These are phyloP conservation scores for Boeremia exigua DNA, from an alignment of 2,329 filamentous ascomycete species.

Conservation along the genomic window DNA sequence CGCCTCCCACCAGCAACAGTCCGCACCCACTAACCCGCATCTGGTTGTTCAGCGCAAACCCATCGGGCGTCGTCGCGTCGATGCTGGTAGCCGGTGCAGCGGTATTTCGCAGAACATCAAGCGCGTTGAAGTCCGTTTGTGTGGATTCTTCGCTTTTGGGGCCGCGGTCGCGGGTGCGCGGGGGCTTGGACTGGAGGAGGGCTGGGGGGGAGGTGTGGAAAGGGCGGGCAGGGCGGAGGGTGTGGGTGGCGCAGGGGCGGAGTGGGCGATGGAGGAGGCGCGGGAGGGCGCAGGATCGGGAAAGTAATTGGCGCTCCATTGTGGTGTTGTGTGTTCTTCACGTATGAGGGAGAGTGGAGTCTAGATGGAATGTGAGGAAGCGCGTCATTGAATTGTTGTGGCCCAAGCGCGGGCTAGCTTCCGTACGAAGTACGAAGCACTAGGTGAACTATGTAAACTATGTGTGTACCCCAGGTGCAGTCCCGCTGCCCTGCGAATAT, in stretches of 20 bases:
- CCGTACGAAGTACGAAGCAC: no score
- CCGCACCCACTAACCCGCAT: slow-evolving; percentile 72
- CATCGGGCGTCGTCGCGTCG: slow-evolving; percentile 80
- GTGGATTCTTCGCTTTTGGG: slow-evolving; percentile 67
- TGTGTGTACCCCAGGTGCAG: slow-evolving; percentile 1
- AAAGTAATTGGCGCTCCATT: slow-evolving; percentile 28
- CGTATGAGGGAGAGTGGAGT: not conserved
- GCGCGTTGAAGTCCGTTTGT: slow-evolving; percentile 72
- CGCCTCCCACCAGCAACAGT: slow-evolving; percentile 80
- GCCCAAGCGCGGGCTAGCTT: slow-evolving; percentile 7
- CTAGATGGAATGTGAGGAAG: not conserved
- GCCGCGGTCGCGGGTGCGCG: slow-evolving; percentile 63
- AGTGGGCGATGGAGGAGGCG: slow-evolving; percentile 8
- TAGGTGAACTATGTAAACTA: not conserved
- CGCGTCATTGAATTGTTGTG: slow-evolving; percentile 16
- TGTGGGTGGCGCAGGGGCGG: slow-evolving; percentile 4
- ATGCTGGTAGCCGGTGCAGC: slow-evolving; percentile 81
- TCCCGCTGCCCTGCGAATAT: not conserved
- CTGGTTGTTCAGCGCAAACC: slow-evolving; percentile 87
- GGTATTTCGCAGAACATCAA: slow-evolving; percentile 80
- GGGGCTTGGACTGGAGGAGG: slow-evolving; percentile 40
- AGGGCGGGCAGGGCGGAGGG: slow-evolving; percentile 10
- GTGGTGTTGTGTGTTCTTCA: not conserved
- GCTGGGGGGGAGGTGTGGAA: slow-evolving; percentile 29
- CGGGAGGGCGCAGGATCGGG: slow-evolving; percentile 18